These are phyloP conservation scores for Alisma plantagoaquatica DNA, from an alignment of 106 monocot genomes.

Conservation along the genomic window DNA sequence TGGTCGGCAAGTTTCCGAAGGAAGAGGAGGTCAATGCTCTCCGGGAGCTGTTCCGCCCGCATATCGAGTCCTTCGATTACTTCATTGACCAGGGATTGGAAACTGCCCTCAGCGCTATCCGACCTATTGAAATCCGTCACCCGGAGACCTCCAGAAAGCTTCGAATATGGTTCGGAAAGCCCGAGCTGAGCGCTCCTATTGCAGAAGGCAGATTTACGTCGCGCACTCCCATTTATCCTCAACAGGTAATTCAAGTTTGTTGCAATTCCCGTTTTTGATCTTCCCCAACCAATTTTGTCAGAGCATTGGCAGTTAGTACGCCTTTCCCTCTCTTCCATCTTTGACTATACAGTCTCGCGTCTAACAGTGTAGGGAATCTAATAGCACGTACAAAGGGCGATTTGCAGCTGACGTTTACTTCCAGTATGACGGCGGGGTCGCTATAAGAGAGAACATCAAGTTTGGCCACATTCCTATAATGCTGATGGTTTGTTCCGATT, in stretches of 20 bases:
- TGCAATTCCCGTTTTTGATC: too few species aligned
- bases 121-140: conserved; percentile 26
- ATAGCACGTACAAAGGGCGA: conserved; percentile 46
- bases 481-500: conserved; percentile 53
- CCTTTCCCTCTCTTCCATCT: not conserved
- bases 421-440: conserved; percentile 39
- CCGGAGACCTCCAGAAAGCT: conserved; percentile 25
- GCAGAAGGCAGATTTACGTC: conserved; percentile 19
- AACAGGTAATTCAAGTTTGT: conserved; percentile 47
- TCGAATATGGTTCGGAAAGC: conserved; percentile 46
- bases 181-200: conserved; percentile 25
- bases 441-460: conserved; percentile 30
- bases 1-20: not conserved
- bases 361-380: conserved; percentile 66
- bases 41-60: conserved; percentile 58
- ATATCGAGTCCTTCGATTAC: conserved; percentile 89
- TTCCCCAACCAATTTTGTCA: too few species aligned
- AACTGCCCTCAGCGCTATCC: conserved; percentile 33
- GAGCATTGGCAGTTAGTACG: too few species aligned
- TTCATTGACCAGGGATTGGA: conserved; percentile 76
- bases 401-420: conserved; percentile 35
- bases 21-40: conserved; percentile 20
- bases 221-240: conserved; percentile 32
- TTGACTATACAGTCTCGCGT: too few species aligned
- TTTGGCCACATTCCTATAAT: conserved; percentile 84